Evolutionary conservation across 768 basidiomycete species (phyloP).

Genomic region (Kondoa malvinella): DNA sequence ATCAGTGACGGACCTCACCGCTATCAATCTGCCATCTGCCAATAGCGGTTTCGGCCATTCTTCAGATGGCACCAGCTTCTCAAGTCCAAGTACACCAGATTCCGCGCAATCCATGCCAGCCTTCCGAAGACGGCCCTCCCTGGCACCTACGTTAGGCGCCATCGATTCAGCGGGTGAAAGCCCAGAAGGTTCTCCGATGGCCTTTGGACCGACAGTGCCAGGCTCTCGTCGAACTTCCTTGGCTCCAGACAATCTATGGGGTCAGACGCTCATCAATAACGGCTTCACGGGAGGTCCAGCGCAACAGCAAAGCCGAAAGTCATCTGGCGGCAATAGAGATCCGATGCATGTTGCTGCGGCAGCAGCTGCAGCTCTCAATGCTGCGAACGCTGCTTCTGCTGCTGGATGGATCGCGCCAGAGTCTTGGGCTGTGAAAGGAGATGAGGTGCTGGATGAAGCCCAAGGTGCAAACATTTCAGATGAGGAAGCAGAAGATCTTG

Average conservation of each 20-base stretch:
- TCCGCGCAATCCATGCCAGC: background rate
- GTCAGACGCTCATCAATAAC: background rate
- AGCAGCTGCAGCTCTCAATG: slow-evolving; percentile 6
- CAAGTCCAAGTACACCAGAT: slow-evolving; percentile 8
- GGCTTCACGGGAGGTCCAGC: background rate
- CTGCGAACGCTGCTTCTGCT: background rate
- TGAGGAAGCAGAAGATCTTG: slow-evolving; percentile 25
- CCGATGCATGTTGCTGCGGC: slow-evolving; percentile 6
- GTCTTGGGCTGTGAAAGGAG: slow-evolving; percentile 35
- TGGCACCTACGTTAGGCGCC: background rate
- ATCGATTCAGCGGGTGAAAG: background rate
- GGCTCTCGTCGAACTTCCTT: background rate
- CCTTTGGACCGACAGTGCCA: background rate
- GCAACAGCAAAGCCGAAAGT: background rate
- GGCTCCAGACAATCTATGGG: background rate
- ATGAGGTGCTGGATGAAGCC: slow-evolving; percentile 27
- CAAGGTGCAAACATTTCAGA: slow-evolving; percentile 27
- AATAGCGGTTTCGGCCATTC: slow-evolving; percentile 3
- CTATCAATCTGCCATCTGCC: slow-evolving; percentile 10
- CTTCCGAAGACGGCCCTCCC: background rate
- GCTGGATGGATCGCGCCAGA: slow-evolving; percentile 33
- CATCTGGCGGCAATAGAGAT: background rate
- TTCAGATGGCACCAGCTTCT: slow-evolving; percentile 10
- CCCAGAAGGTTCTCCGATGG: background rate
- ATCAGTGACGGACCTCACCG: background rate